These are phyloP conservation scores for Marchantia paleacea DNA, from an alignment of 225 moss, liverwort and hornwort genomes.

Conservation along the genomic window DNA sequence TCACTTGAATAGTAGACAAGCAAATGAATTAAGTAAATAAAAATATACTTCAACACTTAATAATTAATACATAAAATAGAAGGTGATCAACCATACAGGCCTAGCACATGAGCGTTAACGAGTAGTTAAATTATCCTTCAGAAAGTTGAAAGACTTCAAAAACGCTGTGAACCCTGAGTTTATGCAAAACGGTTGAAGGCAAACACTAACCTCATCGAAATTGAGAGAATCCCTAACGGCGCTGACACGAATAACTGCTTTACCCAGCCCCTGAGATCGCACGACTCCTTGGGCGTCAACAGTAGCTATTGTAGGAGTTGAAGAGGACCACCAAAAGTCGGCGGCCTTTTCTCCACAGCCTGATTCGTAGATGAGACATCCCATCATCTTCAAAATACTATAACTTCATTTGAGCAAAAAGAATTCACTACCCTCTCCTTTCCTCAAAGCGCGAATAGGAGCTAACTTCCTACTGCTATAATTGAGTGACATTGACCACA, in stretches of 20 bases:
- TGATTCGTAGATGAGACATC: slow-evolving; percentile 15
- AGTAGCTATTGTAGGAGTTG: slow-evolving; percentile 63
- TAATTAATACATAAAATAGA: no score
- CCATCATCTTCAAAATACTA: background rate
- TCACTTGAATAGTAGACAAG: no score
- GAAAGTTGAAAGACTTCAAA: no score
- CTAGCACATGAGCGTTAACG: no score
- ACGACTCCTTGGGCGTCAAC: slow-evolving; percentile 67
- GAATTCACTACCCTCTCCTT: background rate
- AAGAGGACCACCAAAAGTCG: slow-evolving; percentile 80
- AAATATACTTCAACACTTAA: no score
- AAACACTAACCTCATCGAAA: slow-evolving; percentile 58
- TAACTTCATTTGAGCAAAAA: background rate
- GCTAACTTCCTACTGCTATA: background rate
- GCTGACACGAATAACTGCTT: slow-evolving; percentile 66
- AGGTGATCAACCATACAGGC: no score
- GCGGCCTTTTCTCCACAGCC: slow-evolving; percentile 68
- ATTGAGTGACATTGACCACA: background rate
- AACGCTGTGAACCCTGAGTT: no score
- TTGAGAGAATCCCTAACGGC: slow-evolving; percentile 72
- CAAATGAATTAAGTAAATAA: no score
- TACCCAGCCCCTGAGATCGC: slow-evolving; percentile 72
- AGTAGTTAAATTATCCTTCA: no score
- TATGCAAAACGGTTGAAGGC: background rate
- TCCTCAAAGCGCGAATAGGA: background rate